Percentiles rank a stretch among this genome's conserved stretches.
phyloP scores from a whole-genome alignment of 495 filamentous ascomycete species.

The Daldinia bambusicola region DNA sequence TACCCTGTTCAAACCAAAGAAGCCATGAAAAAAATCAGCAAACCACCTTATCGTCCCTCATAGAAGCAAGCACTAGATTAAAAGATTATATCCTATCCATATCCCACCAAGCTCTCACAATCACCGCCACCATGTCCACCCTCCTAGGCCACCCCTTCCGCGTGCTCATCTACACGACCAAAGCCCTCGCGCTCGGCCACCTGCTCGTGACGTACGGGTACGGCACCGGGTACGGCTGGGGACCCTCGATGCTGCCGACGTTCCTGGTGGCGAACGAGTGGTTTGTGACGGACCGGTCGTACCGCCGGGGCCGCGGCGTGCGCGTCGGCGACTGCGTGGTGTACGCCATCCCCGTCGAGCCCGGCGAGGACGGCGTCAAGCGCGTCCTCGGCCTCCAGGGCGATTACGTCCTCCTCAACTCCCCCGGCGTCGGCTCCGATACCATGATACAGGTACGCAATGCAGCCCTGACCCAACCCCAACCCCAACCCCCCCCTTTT shows the following conservation, averaged over 20 bases:
- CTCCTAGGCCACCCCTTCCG: conserved; percentile 54
- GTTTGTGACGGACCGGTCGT: conserved; percentile 70
- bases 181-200: conserved; percentile 64
- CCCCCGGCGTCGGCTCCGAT: conserved; percentile 52
- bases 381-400: conserved; percentile 87
- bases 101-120: not conserved
- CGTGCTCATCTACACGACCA: conserved; percentile 51
- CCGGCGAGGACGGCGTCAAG: conserved; percentile 74
- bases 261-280: conserved; percentile 71
- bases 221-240: conserved; percentile 63
- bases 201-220: conserved; percentile 66
- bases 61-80: not conserved
- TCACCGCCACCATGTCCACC: conserved; percentile 16
- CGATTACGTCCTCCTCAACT: conserved; percentile 84
- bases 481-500: too few species aligned
- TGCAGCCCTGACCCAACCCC: too few species aligned
- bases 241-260: conserved; percentile 85
- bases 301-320: conserved; percentile 74
- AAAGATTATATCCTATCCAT: not conserved
- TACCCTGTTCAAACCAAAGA: too few species aligned
- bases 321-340: conserved; percentile 83
- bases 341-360: conserved; percentile 76
- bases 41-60: not conserved
- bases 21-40: too few species aligned
- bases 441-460: conserved; percentile 82